Evolutionary conservation across 2,329 filamentous ascomycete genomes (phyloP).

Genomic region (Aspergillus nomiae): DNA sequence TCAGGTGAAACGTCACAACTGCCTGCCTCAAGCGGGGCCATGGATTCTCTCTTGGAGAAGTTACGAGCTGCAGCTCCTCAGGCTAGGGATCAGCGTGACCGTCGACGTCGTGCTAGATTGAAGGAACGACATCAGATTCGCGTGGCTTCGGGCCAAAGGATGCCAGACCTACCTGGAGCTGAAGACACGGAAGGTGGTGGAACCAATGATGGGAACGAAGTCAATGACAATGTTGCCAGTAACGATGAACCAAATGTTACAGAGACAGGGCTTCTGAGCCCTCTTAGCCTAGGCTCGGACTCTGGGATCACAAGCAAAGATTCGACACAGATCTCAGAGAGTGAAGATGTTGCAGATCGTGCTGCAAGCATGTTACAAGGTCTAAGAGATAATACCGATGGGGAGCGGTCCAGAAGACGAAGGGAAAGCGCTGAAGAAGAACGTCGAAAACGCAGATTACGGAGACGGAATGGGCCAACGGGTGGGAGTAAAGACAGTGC

Average conservation of each 20-base stretch:
- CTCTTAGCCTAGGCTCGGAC: conserved; percentile 43
- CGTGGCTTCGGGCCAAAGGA: conserved; percentile 83
- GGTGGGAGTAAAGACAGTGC: conserved; percentile 41
- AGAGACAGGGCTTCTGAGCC: conserved; percentile 52
- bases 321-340: conserved; percentile 46
- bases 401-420: conserved; percentile 61
- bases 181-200: conserved; percentile 63
- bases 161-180: conserved; percentile 65
- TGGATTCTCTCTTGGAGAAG: conserved; percentile 95
- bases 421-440: conserved; percentile 80
- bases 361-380: conserved; percentile 83
- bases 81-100: conserved; percentile 83
- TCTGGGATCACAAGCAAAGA: conserved; percentile 35
- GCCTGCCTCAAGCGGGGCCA: conserved; percentile 79
- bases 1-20: conserved; percentile 57
- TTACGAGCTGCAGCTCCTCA: conserved; percentile 89
- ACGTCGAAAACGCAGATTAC: conserved; percentile 65
- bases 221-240: conserved; percentile 3
- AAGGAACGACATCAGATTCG: conserved; percentile 91
- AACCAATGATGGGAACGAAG: conserved; percentile 46
- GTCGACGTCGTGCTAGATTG: conserved; percentile 79
- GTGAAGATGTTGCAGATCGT: conserved; percentile 79
- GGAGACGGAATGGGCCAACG: conserved; percentile 61
- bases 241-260: conserved; percentile 43
- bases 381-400: conserved; percentile 66